Evolutionary conservation across 1,284 basidiomycete species (phyloP).

Genomic region (Phellinidium pouzarii): DNA sequence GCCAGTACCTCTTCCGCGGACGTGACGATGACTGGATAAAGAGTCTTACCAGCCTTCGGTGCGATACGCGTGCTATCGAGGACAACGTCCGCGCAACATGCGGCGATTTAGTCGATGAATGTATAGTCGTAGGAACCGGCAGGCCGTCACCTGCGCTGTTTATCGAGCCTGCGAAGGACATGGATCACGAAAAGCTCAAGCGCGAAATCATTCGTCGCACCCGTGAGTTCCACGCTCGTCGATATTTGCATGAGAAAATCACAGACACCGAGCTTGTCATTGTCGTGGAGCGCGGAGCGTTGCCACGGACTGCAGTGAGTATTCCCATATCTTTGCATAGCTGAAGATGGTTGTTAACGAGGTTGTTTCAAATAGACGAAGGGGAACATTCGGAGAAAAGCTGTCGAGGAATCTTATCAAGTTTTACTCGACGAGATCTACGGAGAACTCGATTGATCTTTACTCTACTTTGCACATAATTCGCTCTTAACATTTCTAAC

Average conservation of each 20-base stretch:
- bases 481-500: neutral
- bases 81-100: constrained; percentile 57
- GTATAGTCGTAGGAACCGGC: constrained; percentile 59
- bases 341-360: neutral
- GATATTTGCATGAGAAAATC: constrained; percentile 66
- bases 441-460: constrained; percentile 18
- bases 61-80: constrained; percentile 68
- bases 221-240: constrained; percentile 51
- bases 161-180: constrained; percentile 47
- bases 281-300: constrained; percentile 44
- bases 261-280: constrained; percentile 46
- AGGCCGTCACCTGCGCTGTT: constrained; percentile 63
- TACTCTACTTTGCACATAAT: neutral
- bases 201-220: constrained; percentile 61
- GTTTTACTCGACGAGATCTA: constrained; percentile 48
- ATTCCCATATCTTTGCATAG: neutral
- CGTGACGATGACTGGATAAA: constrained; percentile 77
- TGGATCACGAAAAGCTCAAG: constrained; percentile 47
- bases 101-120: constrained; percentile 47
- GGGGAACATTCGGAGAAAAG: constrained; percentile 59
- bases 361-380: constrained; percentile 36
- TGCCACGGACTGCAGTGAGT: constrained; percentile 47
- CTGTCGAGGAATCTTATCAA: constrained; percentile 53
- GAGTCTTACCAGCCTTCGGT: constrained; percentile 62
- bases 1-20: constrained; percentile 55